Evolutionary conservation across 1,139 yeast species (phyloP).

Genomic region (Zygoascus meyerae): DNA sequence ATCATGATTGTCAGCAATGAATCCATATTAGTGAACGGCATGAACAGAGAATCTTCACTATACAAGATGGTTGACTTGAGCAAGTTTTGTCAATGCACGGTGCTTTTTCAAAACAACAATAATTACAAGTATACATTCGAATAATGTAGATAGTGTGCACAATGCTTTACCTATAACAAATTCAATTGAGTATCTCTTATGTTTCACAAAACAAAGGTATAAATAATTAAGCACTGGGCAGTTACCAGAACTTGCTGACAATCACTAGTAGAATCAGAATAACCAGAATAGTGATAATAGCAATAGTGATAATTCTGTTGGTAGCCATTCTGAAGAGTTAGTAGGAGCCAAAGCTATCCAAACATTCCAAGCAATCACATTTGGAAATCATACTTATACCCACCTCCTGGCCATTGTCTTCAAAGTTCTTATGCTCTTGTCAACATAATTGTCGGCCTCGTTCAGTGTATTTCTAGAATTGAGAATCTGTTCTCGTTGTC

Average conservation of each 20-base stretch:
- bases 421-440: constrained; percentile 78
- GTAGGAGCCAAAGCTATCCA: not conserved
- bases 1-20: too few relatives aligned
- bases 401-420: constrained; percentile 76
- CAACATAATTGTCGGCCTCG: constrained; percentile 92
- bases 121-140: too few relatives aligned
- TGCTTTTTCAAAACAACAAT: too few relatives aligned
- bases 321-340: constrained; percentile 65
- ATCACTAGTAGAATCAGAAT: constrained; percentile 78
- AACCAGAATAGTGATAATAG: constrained; percentile 87
- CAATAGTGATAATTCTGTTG: constrained; percentile 85
- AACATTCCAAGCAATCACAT: not conserved
- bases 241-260: constrained; percentile 73
- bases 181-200: too few relatives aligned
- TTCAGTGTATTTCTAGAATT: constrained; percentile 78
- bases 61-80: too few relatives aligned
- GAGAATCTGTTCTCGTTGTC: constrained; percentile 87
- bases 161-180: too few relatives aligned
- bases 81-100: too few relatives aligned
- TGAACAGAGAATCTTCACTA: too few relatives aligned
- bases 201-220: too few relatives aligned
- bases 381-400: constrained; percentile 6
- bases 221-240: not conserved
- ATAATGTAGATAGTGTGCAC: too few relatives aligned
- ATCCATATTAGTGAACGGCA: too few relatives aligned